These are phyloP conservation scores for Magnolia kwangsiensis DNA, from an alignment of 164 flowering plant genomes.

Conservation along the genomic window DNA sequence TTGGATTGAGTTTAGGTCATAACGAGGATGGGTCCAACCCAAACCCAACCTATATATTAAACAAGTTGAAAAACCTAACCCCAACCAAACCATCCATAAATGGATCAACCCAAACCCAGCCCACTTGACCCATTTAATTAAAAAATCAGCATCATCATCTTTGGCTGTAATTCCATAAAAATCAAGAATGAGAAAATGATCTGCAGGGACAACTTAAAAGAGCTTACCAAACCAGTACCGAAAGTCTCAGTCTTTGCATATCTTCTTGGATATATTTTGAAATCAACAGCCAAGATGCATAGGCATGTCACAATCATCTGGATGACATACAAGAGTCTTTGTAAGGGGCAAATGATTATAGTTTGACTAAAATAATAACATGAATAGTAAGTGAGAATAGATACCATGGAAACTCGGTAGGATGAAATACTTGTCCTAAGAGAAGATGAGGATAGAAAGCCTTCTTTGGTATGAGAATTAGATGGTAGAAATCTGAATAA, in stretches of 20 bases:
- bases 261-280: slow-evolving; percentile 83
- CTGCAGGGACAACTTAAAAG: neutral
- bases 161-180: neutral
- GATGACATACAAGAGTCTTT: slow-evolving; percentile 20
- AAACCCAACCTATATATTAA: no score
- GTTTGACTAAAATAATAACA: slow-evolving; percentile 6
- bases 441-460: slow-evolving; percentile 17
- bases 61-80: no score
- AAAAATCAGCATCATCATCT: no score
- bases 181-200: neutral
- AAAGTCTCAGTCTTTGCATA: slow-evolving; percentile 93
- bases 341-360: slow-evolving; percentile 7
- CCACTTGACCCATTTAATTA: no score
- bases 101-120: no score
- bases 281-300: slow-evolving; percentile 93
- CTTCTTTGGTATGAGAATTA: slow-evolving; percentile 17
- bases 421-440: slow-evolving; percentile 53
- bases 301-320: slow-evolving; percentile 85
- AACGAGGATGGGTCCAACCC: no score
- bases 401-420: slow-evolving; percentile 73
- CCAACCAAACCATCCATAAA: no score
- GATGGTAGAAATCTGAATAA: slow-evolving; percentile 39
- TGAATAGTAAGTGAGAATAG: slow-evolving; percentile 7
- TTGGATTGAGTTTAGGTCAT: no score
- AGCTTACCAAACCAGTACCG: slow-evolving; percentile 79